Evolutionary conservation across 371 early-diverging fungal species (phyloP).

Genomic region (Actinomortierella wolfii): DNA sequence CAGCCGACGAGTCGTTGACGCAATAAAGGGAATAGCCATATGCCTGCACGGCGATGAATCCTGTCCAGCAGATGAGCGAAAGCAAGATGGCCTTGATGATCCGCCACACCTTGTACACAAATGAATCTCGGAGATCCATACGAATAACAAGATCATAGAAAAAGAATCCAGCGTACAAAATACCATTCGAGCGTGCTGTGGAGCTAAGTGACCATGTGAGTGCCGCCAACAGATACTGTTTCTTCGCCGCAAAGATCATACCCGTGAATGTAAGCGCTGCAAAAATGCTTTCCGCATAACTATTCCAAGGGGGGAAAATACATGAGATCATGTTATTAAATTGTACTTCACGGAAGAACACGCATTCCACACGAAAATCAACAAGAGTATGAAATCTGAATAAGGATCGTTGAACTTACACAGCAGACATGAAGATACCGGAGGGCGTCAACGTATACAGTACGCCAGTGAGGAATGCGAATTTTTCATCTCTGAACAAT

Average conservation of each 20-base stretch:
- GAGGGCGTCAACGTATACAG: slow-evolving; percentile 81
- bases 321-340: not conserved
- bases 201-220: slow-evolving; percentile 67
- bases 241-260: slow-evolving; percentile 60
- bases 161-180: slow-evolving; percentile 83
- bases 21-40: slow-evolving; percentile 76
- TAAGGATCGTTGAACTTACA: slow-evolving; percentile 49
- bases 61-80: slow-evolving; percentile 51
- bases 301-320: slow-evolving; percentile 8
- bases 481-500: slow-evolving; percentile 54
- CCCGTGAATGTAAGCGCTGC: slow-evolving; percentile 79
- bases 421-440: slow-evolving; percentile 85
- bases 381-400: not conserved
- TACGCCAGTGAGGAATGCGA: slow-evolving; percentile 72
- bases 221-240: slow-evolving; percentile 59
- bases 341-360: too few relatives aligned
- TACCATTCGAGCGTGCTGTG: slow-evolving; percentile 81
- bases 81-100: slow-evolving; percentile 48
- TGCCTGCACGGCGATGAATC: slow-evolving; percentile 72
- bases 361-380: too few relatives aligned
- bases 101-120: slow-evolving; percentile 13
- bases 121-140: slow-evolving; percentile 21
- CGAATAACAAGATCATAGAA: slow-evolving; percentile 59
- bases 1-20: slow-evolving; percentile 11
- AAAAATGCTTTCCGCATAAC: slow-evolving; percentile 90